These are phyloP conservation scores for Wickerhamomyces xylosicus DNA, from an alignment of 805 yeast species.

Conservation along the genomic window DNA sequence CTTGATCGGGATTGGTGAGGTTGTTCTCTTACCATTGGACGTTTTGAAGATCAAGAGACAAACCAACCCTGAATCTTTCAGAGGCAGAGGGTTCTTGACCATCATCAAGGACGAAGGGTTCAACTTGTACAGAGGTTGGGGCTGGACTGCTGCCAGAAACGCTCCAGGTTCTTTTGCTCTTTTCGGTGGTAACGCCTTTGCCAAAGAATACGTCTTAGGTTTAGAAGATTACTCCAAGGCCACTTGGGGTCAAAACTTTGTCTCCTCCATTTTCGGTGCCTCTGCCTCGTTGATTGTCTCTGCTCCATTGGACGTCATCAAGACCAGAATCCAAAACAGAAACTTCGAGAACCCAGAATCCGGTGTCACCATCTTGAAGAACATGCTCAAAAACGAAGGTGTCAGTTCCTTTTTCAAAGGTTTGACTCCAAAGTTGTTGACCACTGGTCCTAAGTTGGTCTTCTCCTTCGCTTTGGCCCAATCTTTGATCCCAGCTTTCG, in stretches of 20 bases:
- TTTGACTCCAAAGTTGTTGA: constrained; percentile 87
- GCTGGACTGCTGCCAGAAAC: constrained; percentile 99
- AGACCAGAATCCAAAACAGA: constrained; percentile 96
- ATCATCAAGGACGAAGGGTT: constrained; percentile 87
- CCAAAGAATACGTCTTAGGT: constrained; percentile 90
- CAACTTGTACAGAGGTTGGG: constrained; percentile 95
- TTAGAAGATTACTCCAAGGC: constrained; percentile 82
- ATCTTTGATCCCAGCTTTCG: constrained; percentile 93
- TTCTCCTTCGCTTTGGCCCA: constrained; percentile 98
- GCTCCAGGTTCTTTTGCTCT: constrained; percentile 98
- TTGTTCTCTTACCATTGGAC: constrained; percentile 88
- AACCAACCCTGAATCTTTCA: constrained; percentile 99
- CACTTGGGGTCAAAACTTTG: constrained; percentile 90
- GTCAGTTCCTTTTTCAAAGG: constrained; percentile 89
- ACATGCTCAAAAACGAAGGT: constrained; percentile 91
- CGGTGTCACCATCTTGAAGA: constrained; percentile 86
- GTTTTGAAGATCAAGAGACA: constrained; percentile 97
- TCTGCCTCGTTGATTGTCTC: constrained; percentile 92
- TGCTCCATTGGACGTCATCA: constrained; percentile 96
- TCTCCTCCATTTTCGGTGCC: constrained; percentile 93
- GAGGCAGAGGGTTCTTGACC: constrained; percentile 90
- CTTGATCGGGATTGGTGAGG: constrained; percentile 94
- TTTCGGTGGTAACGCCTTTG: constrained; percentile 98
- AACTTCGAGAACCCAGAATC: constrained; percentile 93
- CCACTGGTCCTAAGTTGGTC: constrained; percentile 97